These are phyloP conservation scores for Penicillium goetzii DNA, from an alignment of 495 filamentous ascomycete genomes.

Conservation along the genomic window DNA sequence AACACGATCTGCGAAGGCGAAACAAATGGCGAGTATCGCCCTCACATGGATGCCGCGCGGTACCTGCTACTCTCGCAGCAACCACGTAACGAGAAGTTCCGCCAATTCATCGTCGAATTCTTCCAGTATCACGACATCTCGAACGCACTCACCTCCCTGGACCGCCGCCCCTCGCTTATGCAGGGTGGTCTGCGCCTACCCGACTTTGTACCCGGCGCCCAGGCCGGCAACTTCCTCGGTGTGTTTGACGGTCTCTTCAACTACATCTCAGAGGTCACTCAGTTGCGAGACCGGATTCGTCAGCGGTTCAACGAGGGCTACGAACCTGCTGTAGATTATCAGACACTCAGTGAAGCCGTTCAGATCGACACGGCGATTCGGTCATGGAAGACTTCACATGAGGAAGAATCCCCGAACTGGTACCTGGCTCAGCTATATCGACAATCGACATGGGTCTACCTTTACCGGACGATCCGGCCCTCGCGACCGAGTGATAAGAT, in stretches of 20 bases:
- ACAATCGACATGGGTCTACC: conserved; percentile 89
- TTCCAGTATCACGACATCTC: conserved; percentile 89
- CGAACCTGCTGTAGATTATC: conserved; percentile 75
- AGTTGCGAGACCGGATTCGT: conserved; percentile 76
- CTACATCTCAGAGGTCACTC: conserved; percentile 78
- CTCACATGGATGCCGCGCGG: conserved; percentile 79
- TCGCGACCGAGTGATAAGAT: conserved; percentile 71
- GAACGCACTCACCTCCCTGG: conserved; percentile 74
- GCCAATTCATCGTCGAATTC: conserved; percentile 86
- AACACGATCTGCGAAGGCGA: conserved; percentile 81
- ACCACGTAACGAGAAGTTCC: conserved; percentile 66
- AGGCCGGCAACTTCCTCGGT: conserved; percentile 75
- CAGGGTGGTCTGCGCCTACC: conserved; percentile 68
- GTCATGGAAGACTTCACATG: conserved; percentile 73
- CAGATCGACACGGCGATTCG: conserved; percentile 78
- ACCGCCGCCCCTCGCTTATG: conserved; percentile 56
- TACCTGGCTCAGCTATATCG: conserved; percentile 81
- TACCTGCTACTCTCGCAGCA: conserved; percentile 64
- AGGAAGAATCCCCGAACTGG: conserved; percentile 70
- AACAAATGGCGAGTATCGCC: conserved; percentile 74
- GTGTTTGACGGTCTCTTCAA: conserved; percentile 84
- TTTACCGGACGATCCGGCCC: conserved; percentile 81
- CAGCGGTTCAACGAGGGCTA: conserved; percentile 62
- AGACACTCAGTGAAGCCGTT: conserved; percentile 71
- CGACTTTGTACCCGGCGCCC: conserved; percentile 72